Base-by-base conservation (phyloP, 805 yeast species). In the Lachancea cidri region DNA sequence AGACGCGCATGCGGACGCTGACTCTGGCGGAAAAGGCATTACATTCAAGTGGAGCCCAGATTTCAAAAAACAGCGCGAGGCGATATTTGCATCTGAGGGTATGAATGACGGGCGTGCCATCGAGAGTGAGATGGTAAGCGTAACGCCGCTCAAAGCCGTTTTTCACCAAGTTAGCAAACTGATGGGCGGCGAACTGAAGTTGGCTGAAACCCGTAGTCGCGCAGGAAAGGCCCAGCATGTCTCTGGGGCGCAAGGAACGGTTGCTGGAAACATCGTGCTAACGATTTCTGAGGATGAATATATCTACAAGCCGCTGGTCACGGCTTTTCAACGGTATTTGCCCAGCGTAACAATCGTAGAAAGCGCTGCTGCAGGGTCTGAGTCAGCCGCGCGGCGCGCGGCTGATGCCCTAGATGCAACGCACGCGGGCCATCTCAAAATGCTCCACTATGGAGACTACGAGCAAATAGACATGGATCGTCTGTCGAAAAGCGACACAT, bases 391-490 rank as follows among this genome's bases (percentile, higher is more conserved):
- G 27, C 27, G 27, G 7, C 27, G 27, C 27, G 27, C 27, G 27
- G 27, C 27, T 22, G 27, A 22, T 15, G 6, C 32, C 8, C 8
- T 29, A 15, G 16, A 11, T n/a, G 32, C 7, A 6, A 13, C 16
- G 16, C 16, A 11, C 32, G 16, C 32, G n/a, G n/a, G 6, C 2
- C 46, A 46, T 2, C 45, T 45, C 0, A 75, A 70, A 46, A 61
- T 77, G 0, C 79, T 86, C 52, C 96, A 87, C 45, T 88, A 79
- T 59, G 89, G 87, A 15, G 98, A 91, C 41, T 91, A 91, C 60
- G 98, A 91, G 58, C 87, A 84, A 36, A 64, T 88, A 17, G 85
- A 89, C 54, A 75, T 88, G 55, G 97, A 89, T 51, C 66, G 68
- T 53, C 42, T 61, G 15, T 59, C 67, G 17, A 41, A 50, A 9